Evolutionary conservation across 805 yeast genomes (phyloP), one percentile per base, ranked within the genome.

Genomic region (Ogataea haglerorum): DNA sequence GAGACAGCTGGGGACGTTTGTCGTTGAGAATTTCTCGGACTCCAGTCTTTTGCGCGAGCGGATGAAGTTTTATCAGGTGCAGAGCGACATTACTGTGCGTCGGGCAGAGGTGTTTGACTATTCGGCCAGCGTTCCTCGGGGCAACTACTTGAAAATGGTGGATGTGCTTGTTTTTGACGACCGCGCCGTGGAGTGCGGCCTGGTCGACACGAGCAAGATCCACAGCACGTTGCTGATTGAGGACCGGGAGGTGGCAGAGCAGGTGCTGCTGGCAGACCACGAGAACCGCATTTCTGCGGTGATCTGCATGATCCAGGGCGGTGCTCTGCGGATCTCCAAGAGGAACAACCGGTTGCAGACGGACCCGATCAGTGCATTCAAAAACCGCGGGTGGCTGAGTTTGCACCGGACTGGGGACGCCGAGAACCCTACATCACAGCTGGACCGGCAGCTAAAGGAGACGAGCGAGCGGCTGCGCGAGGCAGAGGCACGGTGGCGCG

Each of bases 1-100:
- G 2, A 61, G 65, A 8, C 60, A 76, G 0, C 58, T 85, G 7
- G 77, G 71, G 28, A 69, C 87, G 0, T 88, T 87, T 60, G 68
- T 85, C 25, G 96, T 87, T 1, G 69, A 76, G 25, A 76, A 75
- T 53, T 74, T 68, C 33, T 69, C 69, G 21, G 98, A 91, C 56
- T 69, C 80, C 31, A 57, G 59, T 9, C 52, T 61, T 1, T 53
- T 82, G 36, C 63, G 68, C 10, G 48, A 55, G 0, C 47, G 69
- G 19, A 51, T 68, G 52, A 58, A 52, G 41, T 39, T 56, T 21
- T 55, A 61, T 43, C 62, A 63, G 31, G 48, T 65, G 7, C 52
- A 49, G 18, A 52, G 66, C 15, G 70, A 71, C 34, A 69, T 83
- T 7, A 59, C 78, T 17, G 70, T 73, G 2, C 67, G 88, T 45